Conservation (phyloP, 495 filamentous ascomycete species). For the Schizothecium vesticola region DNA sequence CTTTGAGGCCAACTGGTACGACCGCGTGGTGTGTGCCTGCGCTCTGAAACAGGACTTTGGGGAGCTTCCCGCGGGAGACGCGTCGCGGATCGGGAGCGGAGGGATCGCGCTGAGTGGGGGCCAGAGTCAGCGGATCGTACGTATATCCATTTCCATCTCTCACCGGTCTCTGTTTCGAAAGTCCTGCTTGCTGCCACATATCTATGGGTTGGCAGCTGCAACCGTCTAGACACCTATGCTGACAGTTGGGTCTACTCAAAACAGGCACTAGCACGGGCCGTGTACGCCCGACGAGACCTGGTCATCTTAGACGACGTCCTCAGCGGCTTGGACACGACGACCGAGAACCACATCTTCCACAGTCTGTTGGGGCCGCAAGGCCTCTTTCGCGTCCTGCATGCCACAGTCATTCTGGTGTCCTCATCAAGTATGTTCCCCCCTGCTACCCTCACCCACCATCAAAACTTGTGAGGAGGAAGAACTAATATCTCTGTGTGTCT, state of each 20-base stretch:
- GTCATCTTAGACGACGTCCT: conserved; percentile 23
- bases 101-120: conserved; percentile 36
- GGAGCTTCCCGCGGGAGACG: conserved; percentile 29
- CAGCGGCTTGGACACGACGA: conserved; percentile 54
- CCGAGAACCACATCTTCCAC: conserved; percentile 54
- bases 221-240: neutral
- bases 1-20: conserved; percentile 36
- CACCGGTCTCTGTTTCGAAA: too few species aligned
- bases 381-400: conserved; percentile 36
- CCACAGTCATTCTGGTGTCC: conserved; percentile 47
- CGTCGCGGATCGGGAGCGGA: conserved; percentile 28
- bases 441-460: too few species aligned
- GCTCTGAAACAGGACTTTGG: conserved; percentile 32
- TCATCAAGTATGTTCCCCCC: conserved; percentile 11
- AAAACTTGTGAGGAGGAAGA: too few species aligned
- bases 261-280: conserved; percentile 20
- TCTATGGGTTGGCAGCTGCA: too few species aligned
- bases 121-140: conserved; percentile 36
- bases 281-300: conserved; percentile 20
- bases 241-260: neutral
- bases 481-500: too few species aligned
- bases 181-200: too few species aligned
- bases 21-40: conserved; percentile 34
- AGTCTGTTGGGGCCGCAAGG: conserved; percentile 43
- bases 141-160: neutral